Conservation (phyloP, 192 early-diverging fungal species). For the Coemansia sp. region DNA sequence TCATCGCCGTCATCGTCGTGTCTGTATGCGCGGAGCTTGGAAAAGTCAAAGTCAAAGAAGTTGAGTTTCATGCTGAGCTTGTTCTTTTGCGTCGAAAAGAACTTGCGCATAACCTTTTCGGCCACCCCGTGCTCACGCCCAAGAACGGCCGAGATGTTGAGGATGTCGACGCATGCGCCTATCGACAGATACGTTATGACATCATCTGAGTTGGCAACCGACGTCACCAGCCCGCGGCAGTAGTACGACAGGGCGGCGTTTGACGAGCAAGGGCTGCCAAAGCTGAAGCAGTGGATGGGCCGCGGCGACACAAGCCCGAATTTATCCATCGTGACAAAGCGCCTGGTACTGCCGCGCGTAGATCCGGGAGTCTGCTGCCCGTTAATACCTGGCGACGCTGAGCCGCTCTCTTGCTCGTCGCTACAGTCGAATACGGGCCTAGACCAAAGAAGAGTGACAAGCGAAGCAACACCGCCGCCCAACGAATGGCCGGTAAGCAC, state of each 20-base stretch:
- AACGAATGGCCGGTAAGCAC: slow-evolving; percentile 86
- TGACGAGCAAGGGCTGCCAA: slow-evolving; percentile 78
- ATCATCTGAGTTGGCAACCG: slow-evolving; percentile 80
- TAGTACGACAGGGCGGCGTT: slow-evolving; percentile 66
- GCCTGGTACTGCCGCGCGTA: slow-evolving; percentile 40
- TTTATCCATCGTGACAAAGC: slow-evolving; percentile 62
- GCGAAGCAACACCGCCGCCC: slow-evolving; percentile 81
- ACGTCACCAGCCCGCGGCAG: slow-evolving; percentile 73
- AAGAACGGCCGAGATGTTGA: slow-evolving; percentile 67
- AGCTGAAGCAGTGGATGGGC: slow-evolving; percentile 81
- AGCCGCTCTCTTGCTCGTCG: neutral
- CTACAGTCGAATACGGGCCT: slow-evolving; percentile 33
- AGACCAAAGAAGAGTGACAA: slow-evolving; percentile 76
- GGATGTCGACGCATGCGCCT: slow-evolving; percentile 72
- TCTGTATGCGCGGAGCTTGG: slow-evolving; percentile 31
- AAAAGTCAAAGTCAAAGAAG: slow-evolving; percentile 52
- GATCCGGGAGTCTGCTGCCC: slow-evolving; percentile 14
- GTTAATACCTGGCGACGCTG: slow-evolving; percentile 1
- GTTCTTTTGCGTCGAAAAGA: slow-evolving; percentile 50
- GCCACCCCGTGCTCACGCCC: slow-evolving; percentile 60
- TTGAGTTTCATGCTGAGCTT: slow-evolving; percentile 31
- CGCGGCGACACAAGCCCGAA: slow-evolving; percentile 69
- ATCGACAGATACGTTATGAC: slow-evolving; percentile 74
- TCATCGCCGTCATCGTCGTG: slow-evolving; percentile 12
- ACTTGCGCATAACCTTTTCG: slow-evolving; percentile 64